Evolutionary conservation across 352 stramenopile genomes (phyloP).

Genomic region (Phytophthora constricta): DNA sequence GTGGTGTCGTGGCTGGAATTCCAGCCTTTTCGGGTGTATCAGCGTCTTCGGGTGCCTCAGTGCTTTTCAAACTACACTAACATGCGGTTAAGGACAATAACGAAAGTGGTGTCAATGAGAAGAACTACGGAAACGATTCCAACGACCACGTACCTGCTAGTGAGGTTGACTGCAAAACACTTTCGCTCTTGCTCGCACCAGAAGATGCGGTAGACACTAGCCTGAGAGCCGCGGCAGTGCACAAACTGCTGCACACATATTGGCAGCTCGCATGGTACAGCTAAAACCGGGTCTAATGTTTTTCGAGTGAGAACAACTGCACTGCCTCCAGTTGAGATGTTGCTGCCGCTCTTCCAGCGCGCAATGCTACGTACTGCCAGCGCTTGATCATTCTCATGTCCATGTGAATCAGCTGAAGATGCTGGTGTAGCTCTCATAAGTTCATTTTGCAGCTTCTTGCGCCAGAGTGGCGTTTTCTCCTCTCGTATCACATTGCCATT

Average conservation of each 20-base stretch:
- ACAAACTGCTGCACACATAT: slow-evolving; percentile 79
- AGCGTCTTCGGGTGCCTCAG: slow-evolving; percentile 24
- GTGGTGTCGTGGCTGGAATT: neutral
- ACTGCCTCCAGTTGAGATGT: slow-evolving; percentile 39
- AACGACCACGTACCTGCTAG: slow-evolving; percentile 60
- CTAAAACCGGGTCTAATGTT: slow-evolving; percentile 67
- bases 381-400: slow-evolving; percentile 38
- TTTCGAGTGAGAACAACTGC: slow-evolving; percentile 65
- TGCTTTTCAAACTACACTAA: slow-evolving; percentile 48
- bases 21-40: neutral
- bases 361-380: slow-evolving; percentile 67
- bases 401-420: neutral
- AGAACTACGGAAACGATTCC: neutral
- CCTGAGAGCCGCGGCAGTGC: slow-evolving; percentile 66
- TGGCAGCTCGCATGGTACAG: slow-evolving; percentile 58
- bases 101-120: slow-evolving; percentile 8
- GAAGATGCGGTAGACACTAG: slow-evolving; percentile 74
- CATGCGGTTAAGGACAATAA: slow-evolving; percentile 3
- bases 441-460: slow-evolving; percentile 63
- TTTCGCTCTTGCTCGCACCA: slow-evolving; percentile 63
- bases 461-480: slow-evolving; percentile 58
- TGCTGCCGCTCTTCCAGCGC: slow-evolving; percentile 55
- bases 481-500: slow-evolving; percentile 53
- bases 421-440: slow-evolving; percentile 24
- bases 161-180: slow-evolving; percentile 75